Evolutionary conservation across 2,329 filamentous ascomycete genomes (phyloP).

Genomic region (Fusarium veterinarium): DNA sequence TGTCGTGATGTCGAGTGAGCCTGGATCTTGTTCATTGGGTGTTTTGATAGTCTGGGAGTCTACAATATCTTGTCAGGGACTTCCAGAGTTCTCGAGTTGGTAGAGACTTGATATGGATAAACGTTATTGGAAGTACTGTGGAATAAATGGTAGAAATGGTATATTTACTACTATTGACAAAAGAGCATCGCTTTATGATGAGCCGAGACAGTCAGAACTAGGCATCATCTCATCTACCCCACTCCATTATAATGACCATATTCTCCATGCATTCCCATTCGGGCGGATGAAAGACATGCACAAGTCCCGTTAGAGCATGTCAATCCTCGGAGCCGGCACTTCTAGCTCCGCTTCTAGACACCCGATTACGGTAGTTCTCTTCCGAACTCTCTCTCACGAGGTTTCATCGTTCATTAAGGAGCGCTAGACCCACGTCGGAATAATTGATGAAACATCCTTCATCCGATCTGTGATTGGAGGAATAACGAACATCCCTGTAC

Average conservation of each 20-base stretch:
- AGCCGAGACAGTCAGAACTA: too few species aligned
- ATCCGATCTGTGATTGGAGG: conserved; percentile 9
- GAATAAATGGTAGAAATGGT: background rate
- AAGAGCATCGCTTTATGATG: background rate
- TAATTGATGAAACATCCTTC: conserved; percentile 1
- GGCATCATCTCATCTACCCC: background rate
- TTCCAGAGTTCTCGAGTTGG: background rate
- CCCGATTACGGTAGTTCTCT: background rate
- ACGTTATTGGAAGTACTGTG: too few species aligned
- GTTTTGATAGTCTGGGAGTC: accelerated
- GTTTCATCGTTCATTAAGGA: conserved; percentile 25
- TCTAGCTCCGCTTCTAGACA: background rate
- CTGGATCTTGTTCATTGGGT: background rate
- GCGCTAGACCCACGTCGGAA: background rate
- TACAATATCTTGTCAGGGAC: accelerated
- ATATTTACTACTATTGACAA: background rate
- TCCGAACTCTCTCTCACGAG: background rate
- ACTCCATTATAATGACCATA: background rate
- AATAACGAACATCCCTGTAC: conserved; percentile 5
- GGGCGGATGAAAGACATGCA: background rate
- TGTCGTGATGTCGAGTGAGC: background rate
- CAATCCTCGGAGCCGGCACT: background rate
- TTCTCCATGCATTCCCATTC: background rate
- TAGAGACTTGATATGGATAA: background rate
- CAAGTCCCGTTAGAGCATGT: background rate